Evolutionary conservation across 148 eudicot species (phyloP).

Genomic region (Vaccinium corymbosum): DNA sequence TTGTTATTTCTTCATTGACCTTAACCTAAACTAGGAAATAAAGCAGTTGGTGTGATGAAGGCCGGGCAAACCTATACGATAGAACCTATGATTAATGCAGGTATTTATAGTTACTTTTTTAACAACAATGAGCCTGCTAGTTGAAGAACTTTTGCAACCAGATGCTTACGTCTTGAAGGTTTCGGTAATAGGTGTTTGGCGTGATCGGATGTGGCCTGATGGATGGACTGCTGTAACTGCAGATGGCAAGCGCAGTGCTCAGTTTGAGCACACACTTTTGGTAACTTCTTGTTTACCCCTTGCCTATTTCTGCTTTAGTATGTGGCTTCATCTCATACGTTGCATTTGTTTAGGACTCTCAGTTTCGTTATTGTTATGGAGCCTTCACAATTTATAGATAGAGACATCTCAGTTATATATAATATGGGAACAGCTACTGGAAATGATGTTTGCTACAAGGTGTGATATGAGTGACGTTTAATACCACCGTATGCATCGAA

Average conservation of each 20-base stretch:
- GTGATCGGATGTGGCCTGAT: conserved; percentile 99
- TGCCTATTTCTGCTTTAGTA: background rate
- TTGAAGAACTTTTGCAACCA: background rate
- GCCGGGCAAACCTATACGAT: conserved; percentile 94
- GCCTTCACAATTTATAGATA: background rate
- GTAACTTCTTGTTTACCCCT: conserved; percentile 27
- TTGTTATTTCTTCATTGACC: conserved; percentile 26
- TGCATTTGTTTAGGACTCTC: background rate
- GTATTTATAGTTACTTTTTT: conserved; percentile 23
- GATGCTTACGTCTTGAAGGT: conserved; percentile 8
- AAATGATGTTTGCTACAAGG: background rate
- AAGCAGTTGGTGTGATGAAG: conserved; percentile 99
- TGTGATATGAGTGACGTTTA: background rate
- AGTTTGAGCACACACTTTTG: conserved; percentile 95
- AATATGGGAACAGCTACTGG: background rate
- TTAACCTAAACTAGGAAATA: conserved; percentile 69
- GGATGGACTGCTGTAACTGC: conserved; percentile 98
- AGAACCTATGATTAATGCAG: conserved; percentile 96
- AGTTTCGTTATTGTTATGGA: background rate
- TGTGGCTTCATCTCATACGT: background rate
- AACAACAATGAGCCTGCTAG: background rate
- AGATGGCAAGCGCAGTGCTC: conserved; percentile 98
- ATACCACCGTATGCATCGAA: background rate
- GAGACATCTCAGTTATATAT: background rate
- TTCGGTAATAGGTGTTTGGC: conserved; percentile 75